Evolutionary conservation across 768 basidiomycete genomes (phyloP), one percentile per base, ranked within the genome.

Genomic region (Asterophora lycoperdoides): DNA sequence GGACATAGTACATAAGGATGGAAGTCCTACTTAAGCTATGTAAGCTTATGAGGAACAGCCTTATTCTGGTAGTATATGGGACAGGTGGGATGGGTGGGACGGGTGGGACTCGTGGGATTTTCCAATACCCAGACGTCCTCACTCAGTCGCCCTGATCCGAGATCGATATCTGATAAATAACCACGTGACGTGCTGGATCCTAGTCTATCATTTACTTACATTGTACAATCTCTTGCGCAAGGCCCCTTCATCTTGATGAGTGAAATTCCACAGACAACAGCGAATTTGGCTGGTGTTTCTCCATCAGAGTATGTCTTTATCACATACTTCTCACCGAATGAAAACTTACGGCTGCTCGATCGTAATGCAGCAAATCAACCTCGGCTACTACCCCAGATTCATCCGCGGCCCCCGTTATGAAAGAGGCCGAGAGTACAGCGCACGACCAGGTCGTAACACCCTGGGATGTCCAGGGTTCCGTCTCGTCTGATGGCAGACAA

Each of bases 401-500:
- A 19, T 19, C 35, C 36, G 28, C 40, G 5, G 15, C 46, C 18
- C 39, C 43, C 41, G 26, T 37, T 29, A 32, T 46, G 7, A 47
- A 49, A 14, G 38, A 29, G 29, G 14, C 44, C 32, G 34, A 39
- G 46, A 35, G 8, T n/a, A 8, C 46, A 33, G 36, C 52, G 7
- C 68, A 74, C 44, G 76, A 73, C 41, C 94, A 97, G 65, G 76
- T 93, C 45, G 85, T 99, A 38, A 98, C 96, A 0, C 96, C 96
- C 13, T 99, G 96, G 90, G 93, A 97, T 56, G 96, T 98, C 6
- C 87, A 95, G 57, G 96, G 95, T 44, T 85, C 83, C 23, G 86
- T 96, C 8, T 80, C 89, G 5, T 77, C 71, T 17, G 92, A 96
- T 59, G 96, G 96, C 47, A 86, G 88, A 60, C 86, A 96, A 70